Percentiles rank a stretch among this genome's conserved stretches.
Evolutionary conservation across 148 eudicot genomes (phyloP).

Genomic region (Beta vulgaris): DNA sequence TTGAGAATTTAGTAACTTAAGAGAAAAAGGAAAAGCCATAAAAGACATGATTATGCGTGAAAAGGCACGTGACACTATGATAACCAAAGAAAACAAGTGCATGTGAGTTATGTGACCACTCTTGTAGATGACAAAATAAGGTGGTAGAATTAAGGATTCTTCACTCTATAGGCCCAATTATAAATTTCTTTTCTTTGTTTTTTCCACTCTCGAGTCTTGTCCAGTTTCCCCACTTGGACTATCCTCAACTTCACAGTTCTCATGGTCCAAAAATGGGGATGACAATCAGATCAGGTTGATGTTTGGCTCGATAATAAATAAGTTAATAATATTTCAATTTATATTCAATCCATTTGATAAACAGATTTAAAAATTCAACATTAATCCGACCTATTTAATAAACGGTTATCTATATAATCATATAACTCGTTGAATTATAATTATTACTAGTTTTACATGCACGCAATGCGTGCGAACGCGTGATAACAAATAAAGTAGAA

Average conservation of each 20-base stretch:
- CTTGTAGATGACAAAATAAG: slow-evolving; percentile 18
- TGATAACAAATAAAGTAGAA: no score
- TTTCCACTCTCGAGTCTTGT: not conserved
- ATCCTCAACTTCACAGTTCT: not conserved
- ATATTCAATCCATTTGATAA: no score
- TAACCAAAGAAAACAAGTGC: slow-evolving; percentile 18
- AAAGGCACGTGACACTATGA: slow-evolving; percentile 37
- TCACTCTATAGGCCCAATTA: no score
- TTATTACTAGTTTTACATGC: no score
- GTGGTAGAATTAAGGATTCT: not conserved
- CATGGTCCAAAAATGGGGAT: not conserved
- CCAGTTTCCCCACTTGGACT: not conserved
- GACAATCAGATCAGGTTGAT: no score
- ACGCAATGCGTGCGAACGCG: no score
- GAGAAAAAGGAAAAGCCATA: not conserved
- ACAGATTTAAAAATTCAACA: no score
- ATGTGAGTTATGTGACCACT: slow-evolving; percentile 27
- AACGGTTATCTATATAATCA: no score
- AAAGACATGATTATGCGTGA: slow-evolving; percentile 24
- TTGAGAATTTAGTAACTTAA: not conserved
- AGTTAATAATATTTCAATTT: no score
- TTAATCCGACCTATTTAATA: no score
- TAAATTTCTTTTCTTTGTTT: not conserved
- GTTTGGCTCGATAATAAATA: no score
- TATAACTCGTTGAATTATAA: no score